Evolutionary conservation across 805 yeast species (phyloP), one percentile per base, ranked within the genome.

Genomic region (Ogataea parapolymorpha): DNA sequence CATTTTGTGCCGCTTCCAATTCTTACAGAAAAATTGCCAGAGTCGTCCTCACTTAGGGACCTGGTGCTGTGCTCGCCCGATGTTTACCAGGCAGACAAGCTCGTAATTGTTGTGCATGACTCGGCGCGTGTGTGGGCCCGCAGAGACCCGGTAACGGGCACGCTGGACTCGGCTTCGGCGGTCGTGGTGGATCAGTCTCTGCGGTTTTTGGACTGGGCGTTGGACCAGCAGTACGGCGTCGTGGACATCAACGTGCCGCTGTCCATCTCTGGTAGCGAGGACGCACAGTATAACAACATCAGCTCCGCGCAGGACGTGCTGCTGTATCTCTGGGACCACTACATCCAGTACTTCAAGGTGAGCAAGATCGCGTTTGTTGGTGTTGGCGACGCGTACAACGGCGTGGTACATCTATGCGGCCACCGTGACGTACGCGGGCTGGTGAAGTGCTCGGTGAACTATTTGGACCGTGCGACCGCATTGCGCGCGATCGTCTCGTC

Each of bases 81-180:
- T 41, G 74, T 90, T 18, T 78, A 78, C 58, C 74, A 76, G 10
- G 66, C 80, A 27, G 74, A 77, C n/a, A 77, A 83, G 6, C 62
- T 90, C 5, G 66, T 89, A 8, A 67, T 91, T 7, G 60, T 86
- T 6, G 78, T 90, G 14, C 98, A 90, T 62, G 98, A 90, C 55
- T 87, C 97, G 3, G 86, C 96, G 6, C 90, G 88, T 44, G 74
- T 93, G 6, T 89, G 96, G 95, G 95, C 95, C 2, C 79, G 82
- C 50, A 67, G 82, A 28, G 89, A 88, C 58, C 86, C 95, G 0
- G 62, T 80, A 5, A 78, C 85, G 8, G 98, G 98, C 6, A 71
- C 76, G 36, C 75, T 91, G 26, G 87, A 86, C 48, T 71, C 89
- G 12, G 73, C 77, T 33, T 75, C 84, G 1, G 80, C 95, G 2